Base-by-base conservation (phyloP, 495 filamentous ascomycete species). In the Penicillium canariense region DNA sequence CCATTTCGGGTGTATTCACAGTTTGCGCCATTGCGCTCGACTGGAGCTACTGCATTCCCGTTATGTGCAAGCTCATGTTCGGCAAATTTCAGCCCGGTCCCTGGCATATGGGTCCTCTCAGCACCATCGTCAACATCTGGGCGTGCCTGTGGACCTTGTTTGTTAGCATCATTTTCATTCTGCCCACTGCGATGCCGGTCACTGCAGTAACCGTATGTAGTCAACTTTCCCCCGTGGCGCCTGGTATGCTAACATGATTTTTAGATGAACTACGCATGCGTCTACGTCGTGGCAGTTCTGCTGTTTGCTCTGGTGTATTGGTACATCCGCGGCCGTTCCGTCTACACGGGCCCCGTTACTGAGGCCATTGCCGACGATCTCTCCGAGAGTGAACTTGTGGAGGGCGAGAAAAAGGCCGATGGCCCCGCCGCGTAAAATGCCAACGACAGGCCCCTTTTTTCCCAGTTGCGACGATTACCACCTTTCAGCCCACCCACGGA, bases 1-100 rank as follows among this genome's bases (percentile, higher is more conserved):
- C 84, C 46, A 85, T 87, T 43, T 53, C 67, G 8, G 84, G 81
- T 50, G 80, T 87, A 10, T 87, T 87, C 70, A 85, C 84, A 51
- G 70, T 85, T 10, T 83, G 79, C 52, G 77, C 83, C 17, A 84
- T 86, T 43, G 81, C 82, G 8, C 67, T 86, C n/a, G 84, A 87
- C 60, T 79, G 81, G 73, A 77, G 72, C 35, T 86, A 85, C 67
- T 75, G 78, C 52, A 81, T 86, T 42, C 84, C 84, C 0, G 79
- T 87, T 40, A 52, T 82, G 20, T 86, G 81, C 66, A 87, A 86
- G 67, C 55, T 86, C 43, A 8, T 76, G 3, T 85, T 77, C 40
- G 74, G 77, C 12, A 68, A 77, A 27, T 85, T 86, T 55, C 66
- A 81, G 65, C 76, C 71, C 12, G 84, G 83, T 18, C 84, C 83